Conservation (phyloP, 352 stramenopile species). For the Pythium inflatum region DNA sequence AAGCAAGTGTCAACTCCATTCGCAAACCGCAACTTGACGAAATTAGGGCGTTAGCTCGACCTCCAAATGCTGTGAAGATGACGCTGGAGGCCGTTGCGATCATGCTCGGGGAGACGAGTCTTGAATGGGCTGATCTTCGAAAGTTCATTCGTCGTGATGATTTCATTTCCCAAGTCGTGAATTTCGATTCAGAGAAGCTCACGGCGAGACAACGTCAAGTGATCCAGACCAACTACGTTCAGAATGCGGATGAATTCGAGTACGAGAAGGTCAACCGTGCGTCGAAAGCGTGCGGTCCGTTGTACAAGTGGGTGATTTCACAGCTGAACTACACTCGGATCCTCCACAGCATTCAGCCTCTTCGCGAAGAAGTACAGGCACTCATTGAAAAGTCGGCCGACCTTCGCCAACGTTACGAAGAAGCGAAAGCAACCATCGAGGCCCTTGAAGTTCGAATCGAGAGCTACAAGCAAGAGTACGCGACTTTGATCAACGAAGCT, state of each 20-base stretch:
- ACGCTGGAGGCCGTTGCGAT: conserved; percentile 97
- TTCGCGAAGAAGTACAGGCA: conserved; percentile 97
- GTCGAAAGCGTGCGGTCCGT: conserved; percentile 97
- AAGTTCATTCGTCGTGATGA: conserved; percentile 97
- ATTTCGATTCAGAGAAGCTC: conserved; percentile 98
- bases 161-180: conserved; percentile 99
- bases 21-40: conserved; percentile 99
- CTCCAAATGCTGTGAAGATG: conserved; percentile 96
- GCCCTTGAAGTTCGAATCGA: conserved; percentile 96
- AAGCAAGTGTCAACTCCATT: conserved; percentile 97
- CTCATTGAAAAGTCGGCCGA: conserved; percentile 95
- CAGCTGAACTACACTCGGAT: conserved; percentile 99
- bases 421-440: conserved; percentile 93
- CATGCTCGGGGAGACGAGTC: conserved; percentile 97
- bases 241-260: conserved; percentile 89
- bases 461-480: conserved; percentile 99
- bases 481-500: conserved; percentile 96
- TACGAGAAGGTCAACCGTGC: conserved; percentile 93
- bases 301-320: conserved; percentile 99
- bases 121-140: conserved; percentile 97
- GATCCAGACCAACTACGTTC: conserved; percentile 96
- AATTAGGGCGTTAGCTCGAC: conserved; percentile 95
- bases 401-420: conserved; percentile 92
- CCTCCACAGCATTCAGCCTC: conserved; percentile 97
- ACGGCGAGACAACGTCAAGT: conserved; percentile 94